phyloP scores from a whole-genome alignment of 306 rosid genomes.

The Malus orientalis region DNA sequence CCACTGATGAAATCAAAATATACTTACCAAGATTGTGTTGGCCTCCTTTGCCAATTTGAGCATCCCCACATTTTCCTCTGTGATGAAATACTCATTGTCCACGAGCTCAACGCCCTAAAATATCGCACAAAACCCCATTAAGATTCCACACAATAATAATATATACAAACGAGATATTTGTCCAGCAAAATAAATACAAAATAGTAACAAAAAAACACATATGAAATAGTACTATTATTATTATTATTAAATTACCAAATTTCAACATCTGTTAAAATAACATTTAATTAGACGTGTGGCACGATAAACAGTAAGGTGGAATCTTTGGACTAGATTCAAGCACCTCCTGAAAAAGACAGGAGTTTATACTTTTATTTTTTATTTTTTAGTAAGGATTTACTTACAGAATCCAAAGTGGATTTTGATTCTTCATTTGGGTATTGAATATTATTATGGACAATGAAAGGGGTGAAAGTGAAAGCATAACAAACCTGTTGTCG shows the following conservation, averaged over 20 bases:
- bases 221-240: background rate
- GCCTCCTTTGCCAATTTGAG: slow-evolving; percentile 85
- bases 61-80: slow-evolving; percentile 76
- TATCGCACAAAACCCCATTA: background rate
- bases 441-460: background rate
- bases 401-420: background rate
- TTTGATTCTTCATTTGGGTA: background rate
- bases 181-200: background rate
- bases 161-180: background rate
- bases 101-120: slow-evolving; percentile 63
- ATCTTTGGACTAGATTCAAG: background rate
- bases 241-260: too few species aligned
- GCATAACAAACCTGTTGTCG: slow-evolving; percentile 44
- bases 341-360: background rate
- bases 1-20: background rate
- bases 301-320: background rate
- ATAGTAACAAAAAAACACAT: too few species aligned
- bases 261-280: too few species aligned
- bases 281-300: background rate
- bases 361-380: background rate
- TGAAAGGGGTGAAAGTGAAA: background rate
- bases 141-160: background rate
- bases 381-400: background rate
- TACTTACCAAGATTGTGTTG: slow-evolving; percentile 65
- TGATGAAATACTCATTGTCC: slow-evolving; percentile 76